Base-by-base conservation (phyloP, 1,284 basidiomycete genomes). In the Irpex sp. region DNA sequence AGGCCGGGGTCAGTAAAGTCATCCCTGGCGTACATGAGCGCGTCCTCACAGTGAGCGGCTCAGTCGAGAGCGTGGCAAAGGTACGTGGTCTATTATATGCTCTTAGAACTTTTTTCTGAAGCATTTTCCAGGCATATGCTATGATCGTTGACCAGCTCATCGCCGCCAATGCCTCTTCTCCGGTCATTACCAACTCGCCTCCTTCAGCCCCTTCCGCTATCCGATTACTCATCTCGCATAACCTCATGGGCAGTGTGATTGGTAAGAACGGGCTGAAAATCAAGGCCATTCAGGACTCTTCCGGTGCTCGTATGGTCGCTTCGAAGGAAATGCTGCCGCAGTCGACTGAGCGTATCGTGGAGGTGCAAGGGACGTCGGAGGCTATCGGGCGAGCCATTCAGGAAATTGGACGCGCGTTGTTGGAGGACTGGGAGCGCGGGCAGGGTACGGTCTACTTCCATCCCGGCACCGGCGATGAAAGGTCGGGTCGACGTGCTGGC, bases 191-290 rank as follows among this genome's bases (percentile, higher is more conserved):
- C 59, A 78, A 83, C 66, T 85, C 84, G 36, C 82, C 86, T 54
- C 82, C 88, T 64, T 83, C 66, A 79, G 85, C 69, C 81, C 89
- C 57, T 89, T 95, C 95, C 61, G 93, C 95, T 65, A 90, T 98
- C 74, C 93, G 95, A 64, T 92, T 97, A 67, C 88, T 99, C 72
- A 95, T 99, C 75, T 97, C 95, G 60, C 96, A 99, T 82, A 97
- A 97, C 76, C 87, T 98, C 68, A 99, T 99, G 97, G 97, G 97
- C 61, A 97, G 95, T 62, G 94, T 99, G 77, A 99, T 99, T 71
- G 97, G 97, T 68, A 94, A 97, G 71, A 92, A 82, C 64, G 97
- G 97, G 68, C 88, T 94, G 76, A 99, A 98, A 87, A 99, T 99
- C 79, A 99, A 99, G 82, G 94, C 96, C 76, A 99, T 99, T 76